Conservation (phyloP, 352 stramenopile species). For the Globisporangium ultimum region DNA sequence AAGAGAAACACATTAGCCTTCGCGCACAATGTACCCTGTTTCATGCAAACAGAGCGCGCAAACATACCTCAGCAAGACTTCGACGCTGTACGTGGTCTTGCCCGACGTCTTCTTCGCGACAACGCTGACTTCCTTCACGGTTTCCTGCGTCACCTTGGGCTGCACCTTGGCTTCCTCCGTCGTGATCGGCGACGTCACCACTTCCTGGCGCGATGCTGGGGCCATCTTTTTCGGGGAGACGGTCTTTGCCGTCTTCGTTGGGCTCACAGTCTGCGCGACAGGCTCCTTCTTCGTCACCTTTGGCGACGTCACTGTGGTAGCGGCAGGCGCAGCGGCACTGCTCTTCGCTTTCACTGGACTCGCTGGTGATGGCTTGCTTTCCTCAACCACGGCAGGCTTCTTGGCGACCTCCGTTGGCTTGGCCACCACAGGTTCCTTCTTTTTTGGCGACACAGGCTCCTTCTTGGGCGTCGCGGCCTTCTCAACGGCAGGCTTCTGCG, state of each 20-base stretch:
- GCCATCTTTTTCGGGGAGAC: constrained; percentile 19
- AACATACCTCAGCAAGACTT: constrained; percentile 50
- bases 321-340: not conserved
- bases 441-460: constrained; percentile 1
- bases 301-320: not conserved
- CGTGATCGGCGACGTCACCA: constrained; percentile 2
- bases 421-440: constrained; percentile 6
- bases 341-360: constrained; percentile 8
- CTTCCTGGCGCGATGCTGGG: constrained; percentile 3
- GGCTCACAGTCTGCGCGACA: not conserved
- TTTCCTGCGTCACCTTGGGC: constrained; percentile 3
- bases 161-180: constrained; percentile 10
- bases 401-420: not conserved
- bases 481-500: constrained; percentile 12
- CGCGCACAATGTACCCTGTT: not conserved
- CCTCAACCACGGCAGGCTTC: not conserved
- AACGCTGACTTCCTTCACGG: constrained; percentile 27
- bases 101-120: constrained; percentile 28
- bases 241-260: constrained; percentile 12
- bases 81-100: constrained; percentile 58
- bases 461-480: constrained; percentile 6
- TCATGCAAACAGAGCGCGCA: no score
- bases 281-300: constrained; percentile 5
- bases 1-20: not conserved
- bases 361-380: constrained; percentile 13